Percentiles rank a stretch among this genome's conserved stretches.
Conservation (phyloP, 176 grass and related monocot species). For the Raddia guianensis region DNA sequence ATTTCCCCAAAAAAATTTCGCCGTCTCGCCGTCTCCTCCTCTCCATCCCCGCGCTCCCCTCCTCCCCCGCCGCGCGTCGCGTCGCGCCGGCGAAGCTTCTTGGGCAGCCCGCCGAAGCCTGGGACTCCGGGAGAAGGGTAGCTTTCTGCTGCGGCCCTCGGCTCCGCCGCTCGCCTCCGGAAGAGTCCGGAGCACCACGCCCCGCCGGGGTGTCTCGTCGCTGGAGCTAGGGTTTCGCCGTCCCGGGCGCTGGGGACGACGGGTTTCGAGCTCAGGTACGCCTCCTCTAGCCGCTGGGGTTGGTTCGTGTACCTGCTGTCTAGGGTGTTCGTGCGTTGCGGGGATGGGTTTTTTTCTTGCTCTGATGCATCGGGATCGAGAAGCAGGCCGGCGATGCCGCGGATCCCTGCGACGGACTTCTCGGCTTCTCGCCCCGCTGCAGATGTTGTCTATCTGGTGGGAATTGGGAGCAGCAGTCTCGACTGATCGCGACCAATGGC, state of each 20-base stretch:
- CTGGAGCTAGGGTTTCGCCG: slow-evolving; percentile 44
- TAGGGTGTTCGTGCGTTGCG: not conserved
- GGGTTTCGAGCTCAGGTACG: slow-evolving; percentile 37
- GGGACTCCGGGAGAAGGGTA: not conserved
- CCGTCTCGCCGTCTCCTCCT: not conserved
- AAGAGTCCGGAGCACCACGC: not conserved
- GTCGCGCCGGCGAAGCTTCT: not conserved
- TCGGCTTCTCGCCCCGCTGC: slow-evolving; percentile 47
- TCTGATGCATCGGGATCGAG: slow-evolving; percentile 6
- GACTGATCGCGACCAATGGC: not conserved
- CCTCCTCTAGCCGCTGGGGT: not conserved
- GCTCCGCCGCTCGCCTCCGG: not conserved
- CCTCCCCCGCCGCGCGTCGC: not conserved
- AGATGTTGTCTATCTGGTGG: slow-evolving; percentile 51
- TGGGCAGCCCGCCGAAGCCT: not conserved
- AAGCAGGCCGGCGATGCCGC: not conserved
- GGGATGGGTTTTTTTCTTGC: not conserved
- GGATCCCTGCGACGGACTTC: slow-evolving; percentile 22
- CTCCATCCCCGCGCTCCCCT: not conserved
- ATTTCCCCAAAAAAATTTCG: not conserved
- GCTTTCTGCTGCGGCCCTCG: not conserved
- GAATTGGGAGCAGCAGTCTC: not conserved
- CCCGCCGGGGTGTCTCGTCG: not conserved
- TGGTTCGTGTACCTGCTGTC: not conserved
- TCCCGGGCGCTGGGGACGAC: too few relatives aligned